phyloP scores from a whole-genome alignment of 1,284 basidiomycete genomes.

The Pyrrhoderma noxium region DNA sequence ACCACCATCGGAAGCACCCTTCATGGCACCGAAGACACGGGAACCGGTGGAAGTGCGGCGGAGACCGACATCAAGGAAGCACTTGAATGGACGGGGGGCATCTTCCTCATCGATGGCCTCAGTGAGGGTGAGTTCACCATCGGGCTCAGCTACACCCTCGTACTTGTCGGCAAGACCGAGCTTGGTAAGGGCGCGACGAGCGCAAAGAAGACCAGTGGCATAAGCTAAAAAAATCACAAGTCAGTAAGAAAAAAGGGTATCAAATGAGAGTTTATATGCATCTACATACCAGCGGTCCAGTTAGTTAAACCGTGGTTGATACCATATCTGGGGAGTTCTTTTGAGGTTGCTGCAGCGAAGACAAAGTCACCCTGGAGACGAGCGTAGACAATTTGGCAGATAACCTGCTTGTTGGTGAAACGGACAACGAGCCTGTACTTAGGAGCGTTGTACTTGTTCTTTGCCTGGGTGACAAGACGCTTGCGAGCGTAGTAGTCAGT shows the following conservation, averaged over 20 bases:
- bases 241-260: neutral
- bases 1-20: slow-evolving; percentile 98
- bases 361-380: slow-evolving; percentile 97
- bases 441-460: slow-evolving; percentile 99
- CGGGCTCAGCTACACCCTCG: slow-evolving; percentile 90
- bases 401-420: slow-evolving; percentile 92
- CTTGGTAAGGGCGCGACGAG: slow-evolving; percentile 92
- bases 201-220: slow-evolving; percentile 93
- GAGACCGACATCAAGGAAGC: slow-evolving; percentile 97
- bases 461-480: slow-evolving; percentile 93
- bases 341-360: slow-evolving; percentile 80
- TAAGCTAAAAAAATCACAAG: slow-evolving; percentile 53
- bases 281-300: slow-evolving; percentile 88
- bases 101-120: slow-evolving; percentile 88
- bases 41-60: slow-evolving; percentile 97
- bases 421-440: slow-evolving; percentile 99
- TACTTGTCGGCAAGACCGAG: slow-evolving; percentile 99
- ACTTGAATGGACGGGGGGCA: slow-evolving; percentile 97
- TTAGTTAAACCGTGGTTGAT: slow-evolving; percentile 98
- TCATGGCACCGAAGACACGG: slow-evolving; percentile 98
- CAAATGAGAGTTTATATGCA: neutral
- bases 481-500: slow-evolving; percentile 99
- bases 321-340: slow-evolving; percentile 92
- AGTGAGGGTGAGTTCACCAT: slow-evolving; percentile 79
- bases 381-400: slow-evolving; percentile 92